A percentile compares a stretch with the other conserved stretches of the same genome.
phyloP scores from a whole-genome alignment of 805 yeast species.

The Dipodascus geniculatus region DNA sequence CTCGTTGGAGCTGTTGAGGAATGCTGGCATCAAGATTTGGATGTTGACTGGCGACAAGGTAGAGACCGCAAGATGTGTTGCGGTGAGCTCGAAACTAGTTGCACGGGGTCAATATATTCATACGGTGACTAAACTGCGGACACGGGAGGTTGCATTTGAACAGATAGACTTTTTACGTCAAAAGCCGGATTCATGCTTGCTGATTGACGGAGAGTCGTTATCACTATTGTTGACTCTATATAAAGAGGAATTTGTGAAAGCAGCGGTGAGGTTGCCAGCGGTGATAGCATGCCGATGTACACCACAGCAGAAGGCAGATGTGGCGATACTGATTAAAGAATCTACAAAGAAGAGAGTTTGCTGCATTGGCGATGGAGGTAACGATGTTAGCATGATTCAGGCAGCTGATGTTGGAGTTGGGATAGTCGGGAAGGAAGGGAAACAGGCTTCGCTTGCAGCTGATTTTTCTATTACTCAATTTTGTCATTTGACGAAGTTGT shows the following conservation, averaged over 20 bases:
- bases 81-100: slow-evolving; percentile 88
- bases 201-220: slow-evolving; percentile 91
- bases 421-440: slow-evolving; percentile 97
- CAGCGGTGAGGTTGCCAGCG: slow-evolving; percentile 72
- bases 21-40: slow-evolving; percentile 97
- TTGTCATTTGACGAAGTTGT: slow-evolving; percentile 71
- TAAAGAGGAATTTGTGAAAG: slow-evolving; percentile 61
- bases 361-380: slow-evolving; percentile 99
- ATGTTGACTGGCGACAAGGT: slow-evolving; percentile 99
- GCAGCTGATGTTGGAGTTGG: slow-evolving; percentile 99
- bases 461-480: slow-evolving; percentile 92
- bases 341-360: slow-evolving; percentile 84
- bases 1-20: slow-evolving; percentile 80
- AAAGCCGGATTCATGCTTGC: slow-evolving; percentile 57
- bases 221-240: slow-evolving; percentile 52
- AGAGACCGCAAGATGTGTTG: slow-evolving; percentile 95
- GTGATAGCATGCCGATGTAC: slow-evolving; percentile 98
- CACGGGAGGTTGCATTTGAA: slow-evolving; percentile 56
- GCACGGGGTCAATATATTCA: slow-evolving; percentile 91
- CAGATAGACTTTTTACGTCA: slow-evolving; percentile 61
- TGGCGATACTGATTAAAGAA: slow-evolving; percentile 67
- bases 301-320: slow-evolving; percentile 97
- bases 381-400: slow-evolving; percentile 97
- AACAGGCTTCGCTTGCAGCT: slow-evolving; percentile 94
- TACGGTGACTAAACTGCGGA: slow-evolving; percentile 54